Base-by-base conservation (phyloP, 2,329 filamentous ascomycete genomes). In the Teratosphaeria destructans region DNA sequence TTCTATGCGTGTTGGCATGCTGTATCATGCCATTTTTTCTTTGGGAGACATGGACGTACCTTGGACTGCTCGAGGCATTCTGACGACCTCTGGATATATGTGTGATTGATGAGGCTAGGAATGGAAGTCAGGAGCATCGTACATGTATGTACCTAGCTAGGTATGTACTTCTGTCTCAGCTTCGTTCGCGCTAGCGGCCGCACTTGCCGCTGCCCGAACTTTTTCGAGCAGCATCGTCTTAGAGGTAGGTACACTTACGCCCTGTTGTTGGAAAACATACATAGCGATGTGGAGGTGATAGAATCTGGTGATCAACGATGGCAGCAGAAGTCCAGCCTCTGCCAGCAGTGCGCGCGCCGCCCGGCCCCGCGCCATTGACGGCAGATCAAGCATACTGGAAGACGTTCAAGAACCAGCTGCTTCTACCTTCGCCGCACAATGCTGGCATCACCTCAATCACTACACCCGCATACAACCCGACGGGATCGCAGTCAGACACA, bases 311-410 rank as follows among this genome's bases (percentile, higher is more conserved):
- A 23, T 6, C n/a, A n/a, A 23, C 16, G 7, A 96, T 96, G 91
- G 91, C 92, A 68, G 89, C 91, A 70, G 86, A 90, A 78, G 89
- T 95, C 69, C 84, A 85, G 74, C 88, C 89, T 62, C 79, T 95
- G 66, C 85, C 86, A 73, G 87, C 87, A 74, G 79, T 95, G 71
- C 95, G 90, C 81, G 83, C 95, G 71, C 86, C 93, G 60, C 83
- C 88, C 64, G 89, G 90, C 56, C 91, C 91, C 60, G 86, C 88
- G 49, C 87, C 90, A 58, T 77, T 93, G 55, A 96, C 93, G 5
- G 87, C 92, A 35, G 94, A 99, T 78, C 92, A 97, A 77, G 84
- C 87, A 65, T 97, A 97, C 81, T 99, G 95, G 95, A 88, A 88
- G 72, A 87, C 88, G 12, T 99, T 99, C 80, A 91, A 90, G 77